Conservation (phyloP, 1,284 basidiomycete species). For the Melampsora abietis-canadensis region DNA sequence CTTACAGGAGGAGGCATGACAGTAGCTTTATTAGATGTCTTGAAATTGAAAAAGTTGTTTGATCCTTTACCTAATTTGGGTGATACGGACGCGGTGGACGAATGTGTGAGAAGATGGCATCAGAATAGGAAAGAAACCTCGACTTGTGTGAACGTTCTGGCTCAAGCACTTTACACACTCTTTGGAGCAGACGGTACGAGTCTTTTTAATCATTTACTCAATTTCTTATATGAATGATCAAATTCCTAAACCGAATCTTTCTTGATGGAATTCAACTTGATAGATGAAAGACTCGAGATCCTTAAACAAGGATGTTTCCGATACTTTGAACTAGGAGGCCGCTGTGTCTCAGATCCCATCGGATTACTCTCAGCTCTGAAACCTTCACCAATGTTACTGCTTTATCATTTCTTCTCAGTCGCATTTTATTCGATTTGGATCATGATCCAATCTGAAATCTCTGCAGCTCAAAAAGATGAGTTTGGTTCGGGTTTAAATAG, state of each 20-base stretch:
- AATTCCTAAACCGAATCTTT: background rate
- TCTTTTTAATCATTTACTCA: background rate
- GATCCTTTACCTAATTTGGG: slow-evolving; percentile 54
- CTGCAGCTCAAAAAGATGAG: background rate
- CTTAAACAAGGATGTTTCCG: slow-evolving; percentile 92
- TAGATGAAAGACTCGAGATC: slow-evolving; percentile 70
- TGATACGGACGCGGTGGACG: slow-evolving; percentile 65
- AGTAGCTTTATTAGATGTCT: slow-evolving; percentile 79
- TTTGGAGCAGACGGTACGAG: slow-evolving; percentile 66
- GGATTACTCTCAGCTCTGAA: slow-evolving; percentile 72
- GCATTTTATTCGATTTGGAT: slow-evolving; percentile 88
- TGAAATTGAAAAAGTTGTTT: slow-evolving; percentile 67
- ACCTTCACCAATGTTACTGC: slow-evolving; percentile 72
- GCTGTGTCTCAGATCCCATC: slow-evolving; percentile 83
- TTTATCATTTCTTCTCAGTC: slow-evolving; percentile 90
- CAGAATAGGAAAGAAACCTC: slow-evolving; percentile 76
- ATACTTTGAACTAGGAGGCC: slow-evolving; percentile 91
- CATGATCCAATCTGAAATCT: slow-evolving; percentile 62
- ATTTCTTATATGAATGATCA: background rate
- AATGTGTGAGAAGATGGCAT: slow-evolving; percentile 69
- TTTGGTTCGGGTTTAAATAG: background rate
- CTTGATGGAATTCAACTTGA: background rate
- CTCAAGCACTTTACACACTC: slow-evolving; percentile 83
- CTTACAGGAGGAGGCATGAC: slow-evolving; percentile 95
- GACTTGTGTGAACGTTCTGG: slow-evolving; percentile 82